phyloP scores from a whole-genome alignment of 345 rosid genomes.

The Cardamine chenopodiifolia region DNA sequence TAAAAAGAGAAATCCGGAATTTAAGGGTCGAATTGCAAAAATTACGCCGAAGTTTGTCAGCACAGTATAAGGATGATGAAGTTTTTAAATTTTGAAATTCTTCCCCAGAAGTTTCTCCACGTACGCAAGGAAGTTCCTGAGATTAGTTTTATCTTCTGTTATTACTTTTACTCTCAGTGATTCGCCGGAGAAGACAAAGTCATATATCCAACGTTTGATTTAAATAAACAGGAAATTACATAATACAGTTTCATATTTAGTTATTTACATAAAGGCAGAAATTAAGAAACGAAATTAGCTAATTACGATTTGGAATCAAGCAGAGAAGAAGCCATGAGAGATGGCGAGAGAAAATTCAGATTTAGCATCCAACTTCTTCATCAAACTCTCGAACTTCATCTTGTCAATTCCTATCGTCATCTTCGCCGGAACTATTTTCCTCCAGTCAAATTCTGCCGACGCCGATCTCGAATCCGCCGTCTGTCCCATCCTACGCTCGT shows the following conservation, averaged over 20 bases:
- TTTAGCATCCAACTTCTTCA: slow-evolving; percentile 35
- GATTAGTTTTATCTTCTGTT: not conserved
- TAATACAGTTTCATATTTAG: not conserved
- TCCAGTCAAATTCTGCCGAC: slow-evolving; percentile 15
- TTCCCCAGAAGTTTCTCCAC: not conserved
- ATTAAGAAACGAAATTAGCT: slow-evolving; percentile 13
- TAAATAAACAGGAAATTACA: not conserved
- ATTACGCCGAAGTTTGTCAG: slow-evolving; percentile 10
- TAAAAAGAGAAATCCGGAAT: not conserved
- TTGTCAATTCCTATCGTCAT: slow-evolving; percentile 19
- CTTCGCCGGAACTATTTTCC: slow-evolving; percentile 35
- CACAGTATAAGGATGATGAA: slow-evolving; percentile 23
- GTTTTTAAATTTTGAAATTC: not conserved
- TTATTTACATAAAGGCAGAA: slow-evolving; percentile 10
- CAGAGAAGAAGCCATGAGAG: slow-evolving; percentile 39
- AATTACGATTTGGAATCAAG: slow-evolving; percentile 22
- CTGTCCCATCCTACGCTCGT: slow-evolving; percentile 32
- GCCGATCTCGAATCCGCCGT: slow-evolving; percentile 17
- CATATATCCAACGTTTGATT: not conserved
- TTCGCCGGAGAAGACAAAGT: slow-evolving; percentile 29
- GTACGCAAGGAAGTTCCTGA: not conserved
- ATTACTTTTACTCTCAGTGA: not conserved
- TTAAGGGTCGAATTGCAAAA: slow-evolving; percentile 32
- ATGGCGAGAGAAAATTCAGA: slow-evolving; percentile 39
- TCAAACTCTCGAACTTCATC: slow-evolving; percentile 37